A percentile compares a stretch with the other conserved stretches of the same genome.
Evolutionary conservation across 768 basidiomycete species (phyloP).

Genomic region (Psilocybe sp.): DNA sequence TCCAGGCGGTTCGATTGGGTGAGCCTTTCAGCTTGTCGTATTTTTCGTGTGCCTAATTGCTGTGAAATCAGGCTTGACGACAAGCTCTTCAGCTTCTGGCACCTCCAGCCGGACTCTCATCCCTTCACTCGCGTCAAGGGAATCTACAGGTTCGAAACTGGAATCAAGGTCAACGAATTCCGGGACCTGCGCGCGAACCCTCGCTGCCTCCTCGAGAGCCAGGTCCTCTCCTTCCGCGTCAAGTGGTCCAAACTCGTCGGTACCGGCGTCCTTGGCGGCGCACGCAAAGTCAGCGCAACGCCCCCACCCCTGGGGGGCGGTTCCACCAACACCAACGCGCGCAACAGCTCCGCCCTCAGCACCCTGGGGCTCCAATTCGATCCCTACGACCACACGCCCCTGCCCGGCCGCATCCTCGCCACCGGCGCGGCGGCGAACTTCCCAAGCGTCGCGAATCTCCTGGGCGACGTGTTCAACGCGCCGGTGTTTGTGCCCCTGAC

Average conservation of each 20-base stretch:
- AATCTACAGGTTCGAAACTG: conserved; percentile 85
- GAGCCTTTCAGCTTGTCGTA: conserved; percentile 19
- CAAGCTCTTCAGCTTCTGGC: conserved; percentile 89
- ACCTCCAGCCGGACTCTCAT: conserved; percentile 74
- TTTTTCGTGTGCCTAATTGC: conserved; percentile 3
- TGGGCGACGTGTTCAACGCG: conserved; percentile 82
- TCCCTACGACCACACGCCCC: conserved; percentile 66
- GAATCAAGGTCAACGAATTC: conserved; percentile 86
- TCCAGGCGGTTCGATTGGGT: conserved; percentile 90
- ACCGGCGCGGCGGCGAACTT: conserved; percentile 85
- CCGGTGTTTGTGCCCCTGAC: conserved; percentile 72
- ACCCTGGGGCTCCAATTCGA: conserved; percentile 72
- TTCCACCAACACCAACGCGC: conserved; percentile 19
- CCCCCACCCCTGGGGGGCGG: no score
- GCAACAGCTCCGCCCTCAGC: conserved; percentile 27
- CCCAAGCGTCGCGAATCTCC: conserved; percentile 75
- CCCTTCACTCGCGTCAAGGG: conserved; percentile 81
- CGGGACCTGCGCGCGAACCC: conserved; percentile 87
- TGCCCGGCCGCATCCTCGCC: conserved; percentile 66
- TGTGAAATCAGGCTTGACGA: conserved; percentile 67
- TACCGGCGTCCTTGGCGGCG: conserved; percentile 61
- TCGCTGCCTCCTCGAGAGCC: conserved; percentile 80
- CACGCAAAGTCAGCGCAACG: conserved; percentile 32
- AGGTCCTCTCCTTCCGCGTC: conserved; percentile 77
- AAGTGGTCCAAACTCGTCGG: conserved; percentile 76